Base-by-base conservation (phyloP, 2,329 filamentous ascomycete species). In the Hansfordia pulvinata region DNA sequence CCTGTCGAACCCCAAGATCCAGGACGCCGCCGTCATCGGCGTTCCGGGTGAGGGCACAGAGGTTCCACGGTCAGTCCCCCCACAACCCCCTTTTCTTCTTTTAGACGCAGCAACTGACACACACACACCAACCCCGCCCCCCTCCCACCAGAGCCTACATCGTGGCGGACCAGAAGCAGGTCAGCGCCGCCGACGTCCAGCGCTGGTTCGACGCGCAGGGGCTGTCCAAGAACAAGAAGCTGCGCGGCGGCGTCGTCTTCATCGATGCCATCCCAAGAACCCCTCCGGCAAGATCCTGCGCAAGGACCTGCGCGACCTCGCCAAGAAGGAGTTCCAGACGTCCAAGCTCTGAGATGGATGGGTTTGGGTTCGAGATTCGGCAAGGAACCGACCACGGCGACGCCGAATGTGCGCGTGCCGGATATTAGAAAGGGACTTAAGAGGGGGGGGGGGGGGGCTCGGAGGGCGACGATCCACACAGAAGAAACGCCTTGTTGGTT, bases 21-120 rank as follows among this genome's bases (percentile, higher is more conserved):
- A 39, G 17, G 69, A 73, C 37, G 64, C 60, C 7, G 66, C 65
- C 2, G 66, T 73, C 2, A 58, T 69, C 20, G 68, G 68, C 0
- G 45, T 73, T 4, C 56, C 63, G 28, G 58, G 39, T 3, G 34
- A 42, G 10, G 40, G 35, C 19, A 62, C 34, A 41, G 50, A 55
- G 8, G 54, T 62, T 28, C 63, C 60, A 8, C 65, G 61, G 2
- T 69, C 69, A 39, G 54, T 68, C 3, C 58, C 63, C 2, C 35
- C 1, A 21, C 16, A 12, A 17, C 8, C 25, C 7, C n/a, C 23
- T 17, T 13, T 12, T 23, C 16, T 9, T 27, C 35, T 46, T 67
- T 10, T 16, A 8, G 13, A 18, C 25, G 15, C 10, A 15, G n/a
- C 12, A 25, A 13, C 14, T 17, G n/a, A 12, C 7, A 23, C 30